Conservation (phyloP, 1,284 basidiomycete genomes). For the Trichosporon asahii region DNA sequence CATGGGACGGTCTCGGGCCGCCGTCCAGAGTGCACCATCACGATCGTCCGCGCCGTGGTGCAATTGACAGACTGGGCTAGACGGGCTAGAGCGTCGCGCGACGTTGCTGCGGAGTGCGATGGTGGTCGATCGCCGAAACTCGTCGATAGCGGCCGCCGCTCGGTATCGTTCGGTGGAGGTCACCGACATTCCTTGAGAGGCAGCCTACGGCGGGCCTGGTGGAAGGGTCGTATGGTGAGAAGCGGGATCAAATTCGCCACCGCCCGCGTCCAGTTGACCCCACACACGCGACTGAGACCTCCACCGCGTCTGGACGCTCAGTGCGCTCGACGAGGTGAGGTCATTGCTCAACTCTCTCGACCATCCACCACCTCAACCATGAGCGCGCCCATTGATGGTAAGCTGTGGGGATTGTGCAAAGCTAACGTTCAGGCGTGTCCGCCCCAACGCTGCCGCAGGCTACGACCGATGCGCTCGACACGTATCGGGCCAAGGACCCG, state of each 20-base stretch:
- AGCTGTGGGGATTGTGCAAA: not conserved
- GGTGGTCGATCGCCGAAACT: not conserved
- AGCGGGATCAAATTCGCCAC: constrained; percentile 6
- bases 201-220: too few relatives aligned
- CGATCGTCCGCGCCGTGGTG: not conserved
- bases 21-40: not conserved
- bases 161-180: not conserved
- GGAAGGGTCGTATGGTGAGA: too few relatives aligned
- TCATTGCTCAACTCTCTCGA: not conserved
- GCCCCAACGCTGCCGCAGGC: constrained; percentile 41
- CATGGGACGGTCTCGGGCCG: not conserved
- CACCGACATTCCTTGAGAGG: not conserved
- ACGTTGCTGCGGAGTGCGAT: not conserved
- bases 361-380: not conserved
- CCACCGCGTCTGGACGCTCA: not conserved
- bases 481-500: constrained; percentile 77
- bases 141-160: not conserved
- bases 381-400: not conserved
- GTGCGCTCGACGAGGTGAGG: not conserved
- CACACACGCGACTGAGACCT: not conserved
- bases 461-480: constrained; percentile 65
- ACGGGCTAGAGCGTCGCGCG: not conserved
- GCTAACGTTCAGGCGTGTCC: constrained; percentile 8
- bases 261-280: not conserved
- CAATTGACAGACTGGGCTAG: not conserved